These are phyloP conservation scores for Lentinula lateritia DNA, from an alignment of 768 basidiomycete genomes.

Conservation along the genomic window DNA sequence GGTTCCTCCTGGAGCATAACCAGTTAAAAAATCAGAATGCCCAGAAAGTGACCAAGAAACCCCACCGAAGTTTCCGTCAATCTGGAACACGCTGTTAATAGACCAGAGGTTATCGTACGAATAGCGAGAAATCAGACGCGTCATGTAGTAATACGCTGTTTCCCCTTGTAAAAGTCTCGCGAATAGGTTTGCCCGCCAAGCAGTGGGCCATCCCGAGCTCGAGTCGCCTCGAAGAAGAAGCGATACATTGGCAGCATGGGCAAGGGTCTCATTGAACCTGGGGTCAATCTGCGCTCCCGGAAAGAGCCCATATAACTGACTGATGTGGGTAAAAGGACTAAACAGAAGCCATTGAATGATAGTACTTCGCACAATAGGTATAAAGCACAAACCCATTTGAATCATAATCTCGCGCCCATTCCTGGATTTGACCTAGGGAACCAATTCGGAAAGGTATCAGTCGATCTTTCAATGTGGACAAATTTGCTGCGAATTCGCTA, in stretches of 20 bases:
- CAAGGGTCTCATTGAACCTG: constrained; percentile 9
- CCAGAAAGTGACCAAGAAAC: too few species aligned
- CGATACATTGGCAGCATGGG: constrained; percentile 11
- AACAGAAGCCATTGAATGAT: background rate
- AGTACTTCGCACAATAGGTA: background rate
- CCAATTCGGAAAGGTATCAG: constrained; percentile 12
- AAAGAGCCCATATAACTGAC: constrained; percentile 11
- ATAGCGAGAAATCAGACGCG: background rate
- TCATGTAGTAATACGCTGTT: constrained; percentile 9
- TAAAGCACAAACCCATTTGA: background rate
- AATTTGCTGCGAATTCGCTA: constrained; percentile 3
- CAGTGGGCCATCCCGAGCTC: constrained; percentile 11
- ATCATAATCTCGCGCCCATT: constrained; percentile 11
- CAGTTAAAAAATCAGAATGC: background rate
- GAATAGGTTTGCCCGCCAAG: constrained; percentile 12
- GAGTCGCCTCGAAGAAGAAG: constrained; percentile 12
- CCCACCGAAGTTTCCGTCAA: constrained; percentile 5
- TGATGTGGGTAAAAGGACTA: constrained; percentile 11
- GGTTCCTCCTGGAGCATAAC: background rate
- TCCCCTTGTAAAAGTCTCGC: constrained; percentile 11
- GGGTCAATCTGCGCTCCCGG: constrained; percentile 13
- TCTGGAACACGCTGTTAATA: constrained; percentile 4
- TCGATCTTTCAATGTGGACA: constrained; percentile 3
- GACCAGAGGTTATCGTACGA: constrained; percentile 8
- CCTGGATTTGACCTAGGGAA: constrained; percentile 10